Base-by-base conservation (phyloP, 1,284 basidiomycete species). In the Puccinia hordei region DNA sequence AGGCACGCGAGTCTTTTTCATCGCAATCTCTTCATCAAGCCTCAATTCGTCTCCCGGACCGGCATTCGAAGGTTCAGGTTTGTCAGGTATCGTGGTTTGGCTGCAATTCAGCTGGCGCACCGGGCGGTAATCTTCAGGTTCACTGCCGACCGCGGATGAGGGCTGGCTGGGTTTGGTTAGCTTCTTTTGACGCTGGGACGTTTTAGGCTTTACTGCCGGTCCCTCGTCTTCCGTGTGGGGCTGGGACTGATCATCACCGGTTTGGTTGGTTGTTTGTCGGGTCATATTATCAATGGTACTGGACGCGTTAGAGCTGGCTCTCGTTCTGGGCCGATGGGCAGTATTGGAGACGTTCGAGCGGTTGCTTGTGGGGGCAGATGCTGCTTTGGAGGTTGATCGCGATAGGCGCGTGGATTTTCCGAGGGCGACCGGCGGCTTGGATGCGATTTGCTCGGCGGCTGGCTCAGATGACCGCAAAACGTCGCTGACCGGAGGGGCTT, bases 241-340 rank as follows among this genome's bases (percentile, higher is more conserved):
- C 53, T 38, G 53, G 30, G 44, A 38, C n/a, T 22, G 30, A 73
- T 51, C 35, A 15, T 74, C 53, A 63, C n/a, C 33, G 30, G 44
- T 71, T 22, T 6, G 49, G 30, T 71, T 71, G 68, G 9, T 46
- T 27, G 49, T 71, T 71, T 44, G 46, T 19, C 55, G 53, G 49
- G 46, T 55, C 17, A 24, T 9, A 33, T 57, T 35, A 33, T 74
- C 73, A 6, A 59, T 41, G 30, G 57, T 61, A 74, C 73, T 61
- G 8, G 73, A 74, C 35, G 38, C 24, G 73, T 74, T 74, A 6
- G 73, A 74, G 57, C 35, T 74, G 10, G 55, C 73, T 61, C 73
- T 61, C 22, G 55, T 57, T 30, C 57, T 38, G 1, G 61, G 38
- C 17, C 44, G 41, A 0, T 27, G 41, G 55, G 13, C n/a, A 1